These are phyloP conservation scores for Vaccinium darrowii DNA, from an alignment of 148 eudicot genomes.

Conservation along the genomic window DNA sequence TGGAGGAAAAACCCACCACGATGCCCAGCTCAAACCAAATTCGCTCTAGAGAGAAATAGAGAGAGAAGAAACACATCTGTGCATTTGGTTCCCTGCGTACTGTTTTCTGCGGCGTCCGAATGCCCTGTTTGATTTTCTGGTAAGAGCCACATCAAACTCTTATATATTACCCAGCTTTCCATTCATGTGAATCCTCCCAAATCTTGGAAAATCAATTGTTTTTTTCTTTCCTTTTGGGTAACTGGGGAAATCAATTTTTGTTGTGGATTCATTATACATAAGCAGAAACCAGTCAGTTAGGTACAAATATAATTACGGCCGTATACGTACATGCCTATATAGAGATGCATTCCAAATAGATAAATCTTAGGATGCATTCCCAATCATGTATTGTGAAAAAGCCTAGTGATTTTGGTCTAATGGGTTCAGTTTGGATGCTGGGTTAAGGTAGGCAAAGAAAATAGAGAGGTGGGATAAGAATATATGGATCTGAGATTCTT, in stretches of 20 bases:
- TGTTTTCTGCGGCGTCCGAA: not conserved
- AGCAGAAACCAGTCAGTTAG: not conserved
- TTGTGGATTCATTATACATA: too few relatives aligned
- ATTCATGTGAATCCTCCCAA: conserved; percentile 4
- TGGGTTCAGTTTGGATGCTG: too few relatives aligned
- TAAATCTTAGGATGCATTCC: not conserved
- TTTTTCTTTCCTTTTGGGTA: too few relatives aligned
- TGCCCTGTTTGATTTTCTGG: not conserved
- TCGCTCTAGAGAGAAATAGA: not conserved
- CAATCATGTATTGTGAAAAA: not conserved
- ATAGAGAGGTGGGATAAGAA: not conserved
- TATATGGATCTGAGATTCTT: not conserved
- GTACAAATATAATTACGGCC: not conserved
- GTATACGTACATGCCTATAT: not conserved
- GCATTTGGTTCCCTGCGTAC: not conserved
- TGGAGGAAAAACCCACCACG: not conserved
- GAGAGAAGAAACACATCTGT: not conserved
- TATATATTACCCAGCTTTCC: not conserved
- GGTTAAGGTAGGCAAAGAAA: too few relatives aligned
- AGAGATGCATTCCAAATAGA: not conserved
- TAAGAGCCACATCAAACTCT: not conserved
- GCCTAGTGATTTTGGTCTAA: not conserved
- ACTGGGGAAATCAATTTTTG: too few relatives aligned
- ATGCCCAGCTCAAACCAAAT: not conserved
- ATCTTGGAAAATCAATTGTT: not conserved